Evolutionary conservation across 768 basidiomycete species (phyloP).

Genomic region (Gymnopilus dilepis): DNA sequence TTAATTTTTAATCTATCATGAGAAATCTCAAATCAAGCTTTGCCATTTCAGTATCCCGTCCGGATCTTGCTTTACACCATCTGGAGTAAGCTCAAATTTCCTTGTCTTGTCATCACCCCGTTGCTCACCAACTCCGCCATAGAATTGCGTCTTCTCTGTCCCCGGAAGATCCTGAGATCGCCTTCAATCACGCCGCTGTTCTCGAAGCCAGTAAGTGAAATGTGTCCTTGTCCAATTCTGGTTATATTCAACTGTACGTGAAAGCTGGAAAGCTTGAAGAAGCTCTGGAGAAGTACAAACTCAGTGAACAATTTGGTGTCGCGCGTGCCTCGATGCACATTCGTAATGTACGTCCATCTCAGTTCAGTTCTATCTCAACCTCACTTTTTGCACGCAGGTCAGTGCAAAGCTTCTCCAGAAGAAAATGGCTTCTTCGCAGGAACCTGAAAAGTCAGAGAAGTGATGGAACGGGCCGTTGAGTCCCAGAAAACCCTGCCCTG

Average conservation of each 20-base stretch:
- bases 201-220: slow-evolving; percentile 79
- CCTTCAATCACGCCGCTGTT: slow-evolving; percentile 90
- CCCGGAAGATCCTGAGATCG: slow-evolving; percentile 90
- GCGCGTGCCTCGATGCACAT: slow-evolving; percentile 85
- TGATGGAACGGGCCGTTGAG: slow-evolving; percentile 27
- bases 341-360: slow-evolving; percentile 63
- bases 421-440: slow-evolving; percentile 51
- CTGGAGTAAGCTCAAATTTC: slow-evolving; percentile 57
- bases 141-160: slow-evolving; percentile 84
- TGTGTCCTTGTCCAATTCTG: slow-evolving; percentile 14
- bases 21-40: slow-evolving; percentile 14
- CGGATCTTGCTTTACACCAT: slow-evolving; percentile 88
- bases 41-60: slow-evolving; percentile 61
- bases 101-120: slow-evolving; percentile 6
- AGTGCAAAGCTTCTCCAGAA: slow-evolving; percentile 80
- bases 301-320: slow-evolving; percentile 76
- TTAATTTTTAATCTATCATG: slow-evolving; percentile 9
- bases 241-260: slow-evolving; percentile 27
- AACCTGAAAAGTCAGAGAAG: slow-evolving; percentile 42
- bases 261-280: slow-evolving; percentile 82
- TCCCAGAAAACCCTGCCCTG: not conserved
- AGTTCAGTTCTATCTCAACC: slow-evolving; percentile 19
- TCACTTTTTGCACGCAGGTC: slow-evolving; percentile 52
- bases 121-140: slow-evolving; percentile 38
- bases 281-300: slow-evolving; percentile 81